phyloP scores from a whole-genome alignment of 192 early-diverging fungal species.

The Obelidium mucronatum region DNA sequence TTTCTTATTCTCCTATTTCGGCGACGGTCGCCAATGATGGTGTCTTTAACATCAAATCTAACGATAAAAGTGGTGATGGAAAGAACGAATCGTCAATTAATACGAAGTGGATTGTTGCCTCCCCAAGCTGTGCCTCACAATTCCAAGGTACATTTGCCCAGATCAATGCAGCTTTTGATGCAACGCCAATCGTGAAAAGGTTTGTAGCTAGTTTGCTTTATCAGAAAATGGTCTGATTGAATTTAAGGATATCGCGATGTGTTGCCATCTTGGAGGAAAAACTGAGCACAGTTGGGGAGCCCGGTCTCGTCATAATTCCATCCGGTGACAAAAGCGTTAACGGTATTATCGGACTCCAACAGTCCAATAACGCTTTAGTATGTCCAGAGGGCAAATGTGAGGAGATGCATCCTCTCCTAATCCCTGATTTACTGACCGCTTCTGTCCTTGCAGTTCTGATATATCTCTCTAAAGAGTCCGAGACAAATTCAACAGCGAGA shows the following conservation, averaged over 20 bases:
- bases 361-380: constrained; percentile 23
- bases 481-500: neutral
- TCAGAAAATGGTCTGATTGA: too few relatives aligned
- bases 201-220: too few relatives aligned
- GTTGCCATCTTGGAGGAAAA: neutral
- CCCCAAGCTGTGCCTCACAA: neutral
- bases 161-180: too few relatives aligned
- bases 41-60: neutral
- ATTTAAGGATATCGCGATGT: constrained; percentile 21
- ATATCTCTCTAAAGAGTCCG: neutral
- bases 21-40: too few relatives aligned
- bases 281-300: constrained; percentile 9
- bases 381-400: constrained; percentile 29
- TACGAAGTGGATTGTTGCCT: constrained; percentile 10
- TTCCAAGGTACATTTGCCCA: too few relatives aligned
- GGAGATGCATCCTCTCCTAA: neutral
- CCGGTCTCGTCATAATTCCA: constrained; percentile 27
- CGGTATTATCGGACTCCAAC: constrained; percentile 20
- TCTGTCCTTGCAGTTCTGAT: too few relatives aligned
- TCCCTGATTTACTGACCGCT: too few relatives aligned
- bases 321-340: neutral
- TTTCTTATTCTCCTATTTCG: too few relatives aligned
- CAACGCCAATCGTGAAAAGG: too few relatives aligned
- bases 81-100: neutral
- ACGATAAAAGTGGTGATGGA: neutral